phyloP scores from a whole-genome alignment of 2,329 filamentous ascomycete genomes.

The Magnaporthiopsis incrustans region DNA sequence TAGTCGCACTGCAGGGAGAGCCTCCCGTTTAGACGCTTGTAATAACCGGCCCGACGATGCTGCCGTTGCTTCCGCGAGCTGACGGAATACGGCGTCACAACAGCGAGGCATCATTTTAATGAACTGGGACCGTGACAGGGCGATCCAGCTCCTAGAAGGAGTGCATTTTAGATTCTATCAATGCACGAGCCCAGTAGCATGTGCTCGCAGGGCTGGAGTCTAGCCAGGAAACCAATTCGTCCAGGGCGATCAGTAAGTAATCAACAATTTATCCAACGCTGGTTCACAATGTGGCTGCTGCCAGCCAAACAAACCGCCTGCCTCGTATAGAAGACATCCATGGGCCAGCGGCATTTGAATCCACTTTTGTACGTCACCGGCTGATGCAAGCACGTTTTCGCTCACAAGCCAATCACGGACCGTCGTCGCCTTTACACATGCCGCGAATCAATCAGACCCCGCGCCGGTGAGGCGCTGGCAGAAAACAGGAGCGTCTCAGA shows the following conservation, averaged over 20 bases:
- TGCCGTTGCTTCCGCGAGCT: not conserved
- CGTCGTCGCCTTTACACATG: not conserved
- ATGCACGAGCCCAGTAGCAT: no score
- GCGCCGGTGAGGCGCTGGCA: not conserved
- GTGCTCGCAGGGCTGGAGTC: no score
- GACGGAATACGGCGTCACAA: not conserved
- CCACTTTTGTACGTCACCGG: slow-evolving; percentile 2
- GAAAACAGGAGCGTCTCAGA: not conserved
- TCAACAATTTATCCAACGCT: no score
- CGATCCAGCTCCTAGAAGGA: no score
- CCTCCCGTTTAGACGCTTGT: not conserved
- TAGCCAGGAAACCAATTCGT: no score
- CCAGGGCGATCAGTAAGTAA: no score
- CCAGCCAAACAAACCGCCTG: not conserved
- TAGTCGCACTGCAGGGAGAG: not conserved
- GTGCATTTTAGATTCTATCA: no score
- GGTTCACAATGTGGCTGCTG: not conserved
- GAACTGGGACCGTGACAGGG: no score
- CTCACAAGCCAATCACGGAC: not conserved
- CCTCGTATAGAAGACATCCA: not conserved
- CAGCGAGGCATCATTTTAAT: not conserved
- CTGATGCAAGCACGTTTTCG: slow-evolving; percentile 4
- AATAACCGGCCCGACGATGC: not conserved
- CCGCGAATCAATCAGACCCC: not conserved
- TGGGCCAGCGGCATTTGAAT: not conserved